These are phyloP conservation scores for Allium fistulosum DNA, from an alignment of 106 monocot species.

Conservation along the genomic window DNA sequence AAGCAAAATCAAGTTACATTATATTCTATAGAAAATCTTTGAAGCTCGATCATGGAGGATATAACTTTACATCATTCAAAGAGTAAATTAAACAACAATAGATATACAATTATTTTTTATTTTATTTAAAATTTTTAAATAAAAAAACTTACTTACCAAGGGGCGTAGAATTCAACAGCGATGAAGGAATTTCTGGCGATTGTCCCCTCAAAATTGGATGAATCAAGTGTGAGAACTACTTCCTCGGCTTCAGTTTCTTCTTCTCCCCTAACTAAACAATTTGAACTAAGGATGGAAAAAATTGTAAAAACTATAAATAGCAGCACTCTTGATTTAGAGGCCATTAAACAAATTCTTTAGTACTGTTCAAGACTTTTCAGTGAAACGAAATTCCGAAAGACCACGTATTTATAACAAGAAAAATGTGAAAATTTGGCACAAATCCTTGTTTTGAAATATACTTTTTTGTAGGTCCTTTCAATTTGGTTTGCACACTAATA, in stretches of 20 bases:
- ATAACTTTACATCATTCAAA: background rate
- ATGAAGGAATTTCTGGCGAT: slow-evolving; percentile 67
- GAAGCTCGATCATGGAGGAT: too few relatives aligned
- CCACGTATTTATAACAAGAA: background rate
- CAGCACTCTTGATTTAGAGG: slow-evolving; percentile 27
- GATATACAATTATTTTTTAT: background rate
- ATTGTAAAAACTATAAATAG: slow-evolving; percentile 12
- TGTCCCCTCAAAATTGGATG: slow-evolving; percentile 46
- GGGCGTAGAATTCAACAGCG: slow-evolving; percentile 90
- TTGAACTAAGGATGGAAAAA: slow-evolving; percentile 16
- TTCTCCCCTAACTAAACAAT: slow-evolving; percentile 7
- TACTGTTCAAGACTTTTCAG: too few relatives aligned
- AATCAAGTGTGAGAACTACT: slow-evolving; percentile 60
- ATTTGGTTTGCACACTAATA: too few relatives aligned
- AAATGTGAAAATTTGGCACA: too few relatives aligned
- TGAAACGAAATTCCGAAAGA: too few relatives aligned
- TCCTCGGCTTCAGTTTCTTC: slow-evolving; percentile 17
- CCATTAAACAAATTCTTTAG: slow-evolving; percentile 14
- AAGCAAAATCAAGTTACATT: too few relatives aligned
- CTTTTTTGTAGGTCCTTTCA: too few relatives aligned
- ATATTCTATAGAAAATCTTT: too few relatives aligned
- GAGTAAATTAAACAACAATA: background rate
- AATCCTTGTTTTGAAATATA: too few relatives aligned
- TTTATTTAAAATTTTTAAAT: background rate
- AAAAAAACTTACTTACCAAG: slow-evolving; percentile 36